A percentile compares a stretch with the other conserved stretches of the same genome.
Evolutionary conservation across 345 rosid genomes (phyloP).

Genomic region (Arabis alpina): DNA sequence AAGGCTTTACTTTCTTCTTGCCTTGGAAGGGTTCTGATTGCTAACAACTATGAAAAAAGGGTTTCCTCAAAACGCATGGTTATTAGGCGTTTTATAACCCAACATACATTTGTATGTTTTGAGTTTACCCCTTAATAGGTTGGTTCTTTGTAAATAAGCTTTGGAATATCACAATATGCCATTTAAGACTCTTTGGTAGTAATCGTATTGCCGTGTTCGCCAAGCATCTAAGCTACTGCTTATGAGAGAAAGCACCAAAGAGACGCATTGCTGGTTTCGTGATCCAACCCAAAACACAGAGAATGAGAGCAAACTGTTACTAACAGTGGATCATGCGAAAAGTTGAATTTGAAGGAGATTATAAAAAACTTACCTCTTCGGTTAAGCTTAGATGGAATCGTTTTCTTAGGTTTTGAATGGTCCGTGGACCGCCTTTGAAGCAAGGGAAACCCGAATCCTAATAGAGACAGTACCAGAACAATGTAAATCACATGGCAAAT

Average conservation of each 20-base stretch:
- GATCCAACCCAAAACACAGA: not conserved
- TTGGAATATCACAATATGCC: conserved; percentile 76
- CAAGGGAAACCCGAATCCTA: conserved; percentile 99
- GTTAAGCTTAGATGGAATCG: conserved; percentile 93
- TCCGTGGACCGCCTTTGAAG: conserved; percentile 96
- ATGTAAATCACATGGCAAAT: conserved; percentile 16
- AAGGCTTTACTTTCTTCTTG: conserved; percentile 6
- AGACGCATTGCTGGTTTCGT: conserved; percentile 88
- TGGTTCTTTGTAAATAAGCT: conserved; percentile 20
- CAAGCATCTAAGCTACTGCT: conserved; percentile 99
- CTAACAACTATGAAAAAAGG: conserved; percentile 28
- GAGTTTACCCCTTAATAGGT: conserved; percentile 27
- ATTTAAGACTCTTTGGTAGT: conserved; percentile 94
- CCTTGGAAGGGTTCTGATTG: conserved; percentile 35
- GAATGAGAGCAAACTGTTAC: conserved; percentile 16
- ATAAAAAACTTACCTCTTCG: conserved; percentile 70
- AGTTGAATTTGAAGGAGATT: not conserved
- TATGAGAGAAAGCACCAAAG: conserved; percentile 96
- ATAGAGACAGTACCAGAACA: conserved; percentile 35
- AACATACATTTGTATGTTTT: conserved; percentile 20
- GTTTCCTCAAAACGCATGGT: conserved; percentile 22
- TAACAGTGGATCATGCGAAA: conserved; percentile 3
- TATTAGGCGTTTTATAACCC: conserved; percentile 4
- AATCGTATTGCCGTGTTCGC: conserved; percentile 98
- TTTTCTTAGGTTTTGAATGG: conserved; percentile 92